Conservation (phyloP, 306 rosid species). For the Nissolia schottii region DNA sequence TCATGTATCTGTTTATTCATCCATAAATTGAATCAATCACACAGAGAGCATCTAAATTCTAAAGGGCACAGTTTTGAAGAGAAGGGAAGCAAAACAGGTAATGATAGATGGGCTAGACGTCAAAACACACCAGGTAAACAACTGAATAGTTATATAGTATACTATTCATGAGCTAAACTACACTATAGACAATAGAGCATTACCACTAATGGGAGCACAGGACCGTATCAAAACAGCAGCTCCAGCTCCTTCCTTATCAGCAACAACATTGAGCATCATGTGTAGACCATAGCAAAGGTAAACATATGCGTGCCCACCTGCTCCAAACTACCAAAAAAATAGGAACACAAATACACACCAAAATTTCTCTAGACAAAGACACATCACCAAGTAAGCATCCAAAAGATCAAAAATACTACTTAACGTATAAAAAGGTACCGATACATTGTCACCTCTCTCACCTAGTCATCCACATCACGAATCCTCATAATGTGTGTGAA, state of each 20-base stretch:
- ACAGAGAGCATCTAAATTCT: constrained; percentile 6
- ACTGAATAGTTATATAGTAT: background rate
- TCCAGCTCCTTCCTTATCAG: constrained; percentile 85
- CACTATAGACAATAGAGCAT: background rate
- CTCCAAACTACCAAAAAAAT: constrained; percentile 67
- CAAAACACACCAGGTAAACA: background rate
- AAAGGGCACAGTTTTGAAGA: background rate
- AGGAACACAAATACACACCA: constrained; percentile 6
- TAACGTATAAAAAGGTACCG: too few species aligned
- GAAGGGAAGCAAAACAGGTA: background rate
- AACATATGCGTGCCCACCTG: constrained; percentile 86
- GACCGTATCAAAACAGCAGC: constrained; percentile 88
- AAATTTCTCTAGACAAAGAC: background rate
- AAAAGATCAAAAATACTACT: too few species aligned
- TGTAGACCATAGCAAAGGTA: constrained; percentile 89
- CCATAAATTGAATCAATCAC: background rate
- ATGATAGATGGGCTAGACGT: background rate
- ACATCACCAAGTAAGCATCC: too few species aligned
- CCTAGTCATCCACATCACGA: too few species aligned
- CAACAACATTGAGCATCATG: constrained; percentile 77
- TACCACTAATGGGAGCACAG: constrained; percentile 89
- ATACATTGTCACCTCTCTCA: too few species aligned
- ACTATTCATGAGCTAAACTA: background rate
- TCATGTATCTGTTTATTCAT: background rate
- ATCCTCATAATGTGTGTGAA: too few species aligned